These are phyloP conservation scores for Monosporozyma yasuniensis DNA, from an alignment of 805 yeast species.

Conservation along the genomic window DNA sequence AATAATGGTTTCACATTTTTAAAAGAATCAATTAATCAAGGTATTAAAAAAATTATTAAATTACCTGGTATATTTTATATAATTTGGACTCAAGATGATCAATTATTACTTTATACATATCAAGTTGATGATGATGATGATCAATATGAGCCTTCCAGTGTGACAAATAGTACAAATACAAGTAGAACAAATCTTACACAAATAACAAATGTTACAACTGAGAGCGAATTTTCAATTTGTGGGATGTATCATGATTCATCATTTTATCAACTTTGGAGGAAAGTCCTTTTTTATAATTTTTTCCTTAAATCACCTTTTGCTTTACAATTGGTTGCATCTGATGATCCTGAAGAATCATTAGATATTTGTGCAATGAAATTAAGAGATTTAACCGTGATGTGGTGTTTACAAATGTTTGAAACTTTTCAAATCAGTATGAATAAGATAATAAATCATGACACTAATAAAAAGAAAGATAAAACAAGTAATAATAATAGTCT, in stretches of 20 bases:
- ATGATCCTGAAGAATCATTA: constrained; percentile 16
- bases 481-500: neutral
- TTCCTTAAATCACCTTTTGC: constrained; percentile 16
- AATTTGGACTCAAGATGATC: constrained; percentile 16
- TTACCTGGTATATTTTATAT: constrained; percentile 14
- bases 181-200: constrained; percentile 1
- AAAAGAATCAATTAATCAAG: constrained; percentile 14
- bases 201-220: neutral
- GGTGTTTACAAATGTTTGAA: constrained; percentile 21
- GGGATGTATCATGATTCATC: constrained; percentile 13
- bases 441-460: neutral
- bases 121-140: constrained; percentile 19
- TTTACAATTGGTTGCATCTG: constrained; percentile 18
- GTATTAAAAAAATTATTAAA: constrained; percentile 15
- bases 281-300: constrained; percentile 21
- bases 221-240: constrained; percentile 15
- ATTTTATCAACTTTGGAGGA: constrained; percentile 20
- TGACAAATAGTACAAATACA: neutral
- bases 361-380: constrained; percentile 26
- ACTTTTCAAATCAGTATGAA: constrained; percentile 13
- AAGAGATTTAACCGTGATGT: constrained; percentile 26
- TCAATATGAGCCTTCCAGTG: neutral
- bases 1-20: constrained; percentile 23
- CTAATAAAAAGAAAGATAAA: neutral
- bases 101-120: constrained; percentile 16